Base-by-base conservation (phyloP, 1,284 basidiomycete genomes). In the Pseudozyma sp. region DNA sequence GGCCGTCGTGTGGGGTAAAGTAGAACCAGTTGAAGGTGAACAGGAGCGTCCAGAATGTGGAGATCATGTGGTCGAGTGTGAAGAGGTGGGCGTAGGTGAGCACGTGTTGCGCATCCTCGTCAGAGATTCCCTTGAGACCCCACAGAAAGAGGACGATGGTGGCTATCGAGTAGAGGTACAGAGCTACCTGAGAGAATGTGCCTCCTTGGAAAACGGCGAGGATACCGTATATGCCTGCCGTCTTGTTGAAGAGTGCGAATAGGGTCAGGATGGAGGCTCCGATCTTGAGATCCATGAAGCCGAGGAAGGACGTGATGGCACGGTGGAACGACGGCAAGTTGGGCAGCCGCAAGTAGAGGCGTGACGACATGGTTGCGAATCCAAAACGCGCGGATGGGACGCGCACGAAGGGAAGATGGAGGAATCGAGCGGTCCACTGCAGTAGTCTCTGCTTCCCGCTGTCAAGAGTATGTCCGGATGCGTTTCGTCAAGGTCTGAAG, bases 181-280 rank as follows among this genome's bases (percentile, higher is more conserved):
- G 68, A 6, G 75, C 78, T 64, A 97, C 88, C 86, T 99, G 96
- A 0, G 92, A 90, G 76, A 94, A 91, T 8, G 93, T 91, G 24
- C 94, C 94, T 40, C 93, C 93, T 2, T 90, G 92, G 75, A 96
- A 87, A 70, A 96, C 88, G 14, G 94, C 94, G 54, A 99, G 91
- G 72, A 99, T 89, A 55, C 96, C 96, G 84, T 97, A 99, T 16
- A 98, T 89, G 60, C 96, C 96, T 14, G 96, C 96, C 55, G 95
- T 95, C 87, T 99, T 99, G 89, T 99, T 98, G 78, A 99, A 89
- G 54, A 97, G 87, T 1, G 81, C 81, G 46, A 84, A 84, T 0
- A 84, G 68, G 2, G 81, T 81, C 31, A 84, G 52, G 48, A 84
- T 80, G 50, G 79, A 77, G n/a, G 71, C 69, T 17, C 82, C 82